Evolutionary conservation across 2,329 filamentous ascomycete genomes (phyloP), one percentile per base, ranked within the genome.

Genomic region (Paecilomyces sp.): DNA sequence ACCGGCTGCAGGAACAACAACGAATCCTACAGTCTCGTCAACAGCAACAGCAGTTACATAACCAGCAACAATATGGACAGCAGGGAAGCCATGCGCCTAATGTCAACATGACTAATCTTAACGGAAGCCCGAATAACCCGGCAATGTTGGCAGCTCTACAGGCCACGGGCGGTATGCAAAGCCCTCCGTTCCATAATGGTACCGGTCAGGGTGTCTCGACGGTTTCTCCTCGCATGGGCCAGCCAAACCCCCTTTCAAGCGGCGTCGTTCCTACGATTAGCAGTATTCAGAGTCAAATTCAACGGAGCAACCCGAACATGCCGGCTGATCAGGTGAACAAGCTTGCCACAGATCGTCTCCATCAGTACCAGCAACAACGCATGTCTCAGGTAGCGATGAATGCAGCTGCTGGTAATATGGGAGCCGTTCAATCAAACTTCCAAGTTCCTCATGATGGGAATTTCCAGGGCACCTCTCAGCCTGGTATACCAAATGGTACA

Each of bases 21-120:
- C 83, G 85, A 52, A 85, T 90, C 51, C 82, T 88, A 11, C 86
- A 89, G 60, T 75, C 75, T 56, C 73, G 76, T 30, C 76, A 77
- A 56, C 75, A 77, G 58, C 74, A 73, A 66, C 71, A 70, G 65
- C 71, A 71, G 63, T 76, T 74, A 60, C 76, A 74, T 30, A 70
- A 67, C 55, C 76, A 75, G 60, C 72, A 75, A 58, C 74, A 76
- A 58, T 75, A 77, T 61, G 68, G 70, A 15, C 70, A 74, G 36
- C 76, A 76, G 62, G 74, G 74, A 33, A 69, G 73, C 50, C 74
- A 77, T 60, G 80, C 79, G 22, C 78, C 79, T 9, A 81, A 75
- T 60, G 62, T 78, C 56, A 78, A 74, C 57, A 73, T 80, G 64
- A 66, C 73, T 15, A 75, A 72, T 65, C 72, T 74, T 22, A 77